A percentile compares a stretch with the other conserved stretches of the same genome.
phyloP scores from a whole-genome alignment of 202 grass and related monocot genomes.

The Sporobolus alterniflorus region DNA sequence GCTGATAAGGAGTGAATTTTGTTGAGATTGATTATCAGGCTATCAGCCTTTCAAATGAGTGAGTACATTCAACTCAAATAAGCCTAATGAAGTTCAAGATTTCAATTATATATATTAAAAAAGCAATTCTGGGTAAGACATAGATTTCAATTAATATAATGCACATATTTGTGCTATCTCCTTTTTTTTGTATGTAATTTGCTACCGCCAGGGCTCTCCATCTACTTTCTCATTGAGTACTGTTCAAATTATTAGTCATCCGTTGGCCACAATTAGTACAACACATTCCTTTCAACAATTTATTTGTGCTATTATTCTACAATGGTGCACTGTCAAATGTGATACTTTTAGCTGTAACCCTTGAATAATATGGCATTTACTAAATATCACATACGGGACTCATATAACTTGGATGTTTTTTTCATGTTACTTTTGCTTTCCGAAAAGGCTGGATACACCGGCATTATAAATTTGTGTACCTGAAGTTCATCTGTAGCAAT shows the following conservation, averaged over 20 bases:
- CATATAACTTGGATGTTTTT: background rate
- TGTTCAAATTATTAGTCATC: background rate
- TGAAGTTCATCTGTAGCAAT: background rate
- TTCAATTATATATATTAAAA: no score
- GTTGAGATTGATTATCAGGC: background rate
- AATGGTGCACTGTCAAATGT: background rate
- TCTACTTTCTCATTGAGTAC: conserved; percentile 18
- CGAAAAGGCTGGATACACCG: background rate
- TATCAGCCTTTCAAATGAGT: background rate
- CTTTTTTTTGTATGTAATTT: no score
- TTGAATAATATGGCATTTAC: background rate
- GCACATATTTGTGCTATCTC: no score
- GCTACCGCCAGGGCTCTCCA: no score
- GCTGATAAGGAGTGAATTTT: background rate
- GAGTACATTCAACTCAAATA: conserved; percentile 12
- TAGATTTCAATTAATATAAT: no score
- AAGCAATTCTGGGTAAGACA: no score
- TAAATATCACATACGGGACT: background rate
- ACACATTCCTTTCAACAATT: background rate
- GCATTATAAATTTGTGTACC: background rate
- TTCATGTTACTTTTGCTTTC: background rate
- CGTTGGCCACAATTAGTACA: conserved; percentile 9
- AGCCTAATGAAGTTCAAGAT: background rate
- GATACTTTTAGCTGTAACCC: background rate
- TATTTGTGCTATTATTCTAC: conserved; percentile 5